phyloP scores from a whole-genome alignment of 805 yeast genomes.

The Metschnikowia sp. region DNA sequence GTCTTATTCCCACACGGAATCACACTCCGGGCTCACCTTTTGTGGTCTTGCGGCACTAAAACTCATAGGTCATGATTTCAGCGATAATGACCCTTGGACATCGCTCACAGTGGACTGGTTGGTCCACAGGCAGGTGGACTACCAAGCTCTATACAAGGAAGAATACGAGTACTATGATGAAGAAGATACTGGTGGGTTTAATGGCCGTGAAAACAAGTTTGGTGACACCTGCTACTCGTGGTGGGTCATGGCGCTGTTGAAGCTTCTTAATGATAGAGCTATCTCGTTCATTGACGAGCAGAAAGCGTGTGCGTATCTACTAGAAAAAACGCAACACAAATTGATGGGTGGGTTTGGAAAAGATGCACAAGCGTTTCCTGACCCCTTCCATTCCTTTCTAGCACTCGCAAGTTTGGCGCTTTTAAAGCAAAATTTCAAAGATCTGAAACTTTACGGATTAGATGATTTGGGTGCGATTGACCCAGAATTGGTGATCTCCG shows the following conservation, averaged over 20 bases:
- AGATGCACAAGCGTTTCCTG: conserved; percentile 60
- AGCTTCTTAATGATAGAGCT: conserved; percentile 32
- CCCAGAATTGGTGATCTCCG: conserved; percentile 15
- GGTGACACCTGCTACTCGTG: conserved; percentile 87
- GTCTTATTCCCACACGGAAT: conserved; percentile 48
- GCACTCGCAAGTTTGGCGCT: conserved; percentile 55
- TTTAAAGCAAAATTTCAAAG: conserved; percentile 8
- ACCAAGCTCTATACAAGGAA: conserved; percentile 26
- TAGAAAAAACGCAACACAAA: conserved; percentile 54
- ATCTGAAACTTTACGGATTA: conserved; percentile 3
- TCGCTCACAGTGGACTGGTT: conserved; percentile 54
- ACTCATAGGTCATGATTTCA: conserved; percentile 31
- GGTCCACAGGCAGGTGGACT: conserved; percentile 56
- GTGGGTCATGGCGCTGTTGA: conserved; percentile 69
- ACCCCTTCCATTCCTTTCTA: conserved; percentile 64
- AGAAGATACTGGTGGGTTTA: conserved; percentile 71
- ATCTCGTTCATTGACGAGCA: conserved; percentile 33
- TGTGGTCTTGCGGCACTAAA: conserved; percentile 70
- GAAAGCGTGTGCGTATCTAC: conserved; percentile 41
- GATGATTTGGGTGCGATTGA: conserved; percentile 11
- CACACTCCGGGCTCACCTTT: conserved; percentile 85
- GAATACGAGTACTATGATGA: conserved; percentile 37
- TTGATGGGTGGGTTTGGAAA: conserved; percentile 78
- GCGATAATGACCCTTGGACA: conserved; percentile 12
- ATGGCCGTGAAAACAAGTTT: conserved; percentile 81